A percentile compares a stretch with the other conserved stretches of the same genome.
phyloP scores from a whole-genome alignment of 2,329 filamentous ascomycete genomes.

The Penicillium sp. region DNA sequence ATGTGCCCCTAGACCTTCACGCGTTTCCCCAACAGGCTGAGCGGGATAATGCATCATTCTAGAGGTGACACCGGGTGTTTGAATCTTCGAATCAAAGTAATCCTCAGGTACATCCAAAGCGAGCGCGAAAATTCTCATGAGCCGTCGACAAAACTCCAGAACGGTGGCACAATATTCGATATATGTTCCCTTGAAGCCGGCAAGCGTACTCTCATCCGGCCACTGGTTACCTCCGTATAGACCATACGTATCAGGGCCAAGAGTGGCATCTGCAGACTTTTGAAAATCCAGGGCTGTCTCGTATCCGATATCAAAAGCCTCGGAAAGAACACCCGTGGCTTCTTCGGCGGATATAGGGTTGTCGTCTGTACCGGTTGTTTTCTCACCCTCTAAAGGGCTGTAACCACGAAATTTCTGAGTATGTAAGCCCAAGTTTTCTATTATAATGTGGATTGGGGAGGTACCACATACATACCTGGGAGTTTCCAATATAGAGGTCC shows the following conservation, averaged over 20 bases:
- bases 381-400: slow-evolving; percentile 25
- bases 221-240: slow-evolving; percentile 28
- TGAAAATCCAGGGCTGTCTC: slow-evolving; percentile 21
- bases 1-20: slow-evolving; percentile 43
- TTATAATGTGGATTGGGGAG: not conserved
- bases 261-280: slow-evolving; percentile 7
- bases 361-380: slow-evolving; percentile 17
- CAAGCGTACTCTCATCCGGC: slow-evolving; percentile 17
- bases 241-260: slow-evolving; percentile 17
- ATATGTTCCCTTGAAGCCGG: slow-evolving; percentile 17
- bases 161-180: slow-evolving; percentile 21
- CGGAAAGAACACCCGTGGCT: slow-evolving; percentile 17
- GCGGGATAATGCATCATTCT: slow-evolving; percentile 44
- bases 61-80: slow-evolving; percentile 39
- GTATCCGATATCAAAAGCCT: slow-evolving; percentile 30
- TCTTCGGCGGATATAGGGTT: slow-evolving; percentile 10
- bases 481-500: slow-evolving; percentile 39
- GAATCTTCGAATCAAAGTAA: slow-evolving; percentile 38
- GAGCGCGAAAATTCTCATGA: slow-evolving; percentile 42
- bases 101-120: slow-evolving; percentile 40
- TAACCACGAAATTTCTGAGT: slow-evolving; percentile 28
- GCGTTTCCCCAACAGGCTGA: slow-evolving; percentile 37
- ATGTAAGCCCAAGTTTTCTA: not conserved
- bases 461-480: slow-evolving; percentile 12
- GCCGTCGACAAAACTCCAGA: slow-evolving; percentile 15